Evolutionary conservation across 331 rosid genomes (phyloP), one percentile per base, ranked within the genome.

Genomic region (Rosa hybrid): DNA sequence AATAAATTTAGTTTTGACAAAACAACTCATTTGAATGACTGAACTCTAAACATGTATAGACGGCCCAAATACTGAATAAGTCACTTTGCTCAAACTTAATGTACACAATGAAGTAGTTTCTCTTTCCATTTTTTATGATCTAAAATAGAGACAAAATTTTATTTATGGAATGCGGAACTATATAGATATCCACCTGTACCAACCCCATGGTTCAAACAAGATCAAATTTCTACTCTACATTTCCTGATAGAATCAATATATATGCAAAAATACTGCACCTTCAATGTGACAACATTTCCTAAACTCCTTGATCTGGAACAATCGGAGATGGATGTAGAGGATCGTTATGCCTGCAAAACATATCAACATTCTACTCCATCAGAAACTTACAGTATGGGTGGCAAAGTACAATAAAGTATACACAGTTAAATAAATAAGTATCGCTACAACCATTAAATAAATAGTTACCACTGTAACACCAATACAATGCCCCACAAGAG

Each of bases 201-300:
- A 81, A 78, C 68, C 75, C 75, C 81, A 77, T 64, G 83, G 82
- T 46, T 74, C 88, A 82, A 83, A 77, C 79, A 79, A 78, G 80
- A 85, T 81, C 93, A 81, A 57, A 62, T 77, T 79, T 83, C 86
- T 88, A 87, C 71, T 75, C 92, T 90, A 82, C 84, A 82, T 83
- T 82, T 85, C 83, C 81, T 50, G 59, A 75, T 62, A 83, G 76
- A 84, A 91, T 81, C 89, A 86, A 80, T 85, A 59, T 88, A 86
- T 87, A 86, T 71, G 70, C 79, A 78, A 74, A 75, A 75, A 69
- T 65, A 79, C 87, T 79, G 90, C 84, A 74, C 81, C 86, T 63
- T 57, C 85, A 77, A 57, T 76, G 81, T 77, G 51, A 60, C 74
- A 68, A 75, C 74, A 80, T 86, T 10, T 59, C 65, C 65, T 59